Conservation (phyloP, 2,329 filamentous ascomycete species). For the Paecilomyces variotii region DNA sequence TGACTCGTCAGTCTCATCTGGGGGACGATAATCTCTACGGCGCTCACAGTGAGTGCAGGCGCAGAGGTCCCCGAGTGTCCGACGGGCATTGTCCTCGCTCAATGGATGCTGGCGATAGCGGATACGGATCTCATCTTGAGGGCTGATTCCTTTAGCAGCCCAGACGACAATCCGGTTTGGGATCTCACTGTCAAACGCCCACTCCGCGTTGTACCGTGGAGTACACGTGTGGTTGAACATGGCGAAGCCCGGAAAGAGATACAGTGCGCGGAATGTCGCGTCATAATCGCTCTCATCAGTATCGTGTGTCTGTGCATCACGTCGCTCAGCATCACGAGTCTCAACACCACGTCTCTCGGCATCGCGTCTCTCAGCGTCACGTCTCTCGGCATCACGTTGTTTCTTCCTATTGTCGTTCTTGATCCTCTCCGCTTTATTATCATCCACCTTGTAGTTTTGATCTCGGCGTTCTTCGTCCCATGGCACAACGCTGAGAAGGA, state of each 20-base stretch:
- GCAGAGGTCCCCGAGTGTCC: not conserved
- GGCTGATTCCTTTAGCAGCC: constrained; percentile 14
- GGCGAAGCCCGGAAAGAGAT: constrained; percentile 24
- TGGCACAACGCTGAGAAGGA: constrained; percentile 22
- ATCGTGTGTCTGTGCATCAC: no score
- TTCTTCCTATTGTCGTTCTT: not conserved
- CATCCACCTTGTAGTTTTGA: constrained; percentile 1
- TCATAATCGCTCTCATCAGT: constrained; percentile 7
- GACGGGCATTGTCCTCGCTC: not conserved
- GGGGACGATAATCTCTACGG: not conserved
- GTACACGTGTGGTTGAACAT: constrained; percentile 24
- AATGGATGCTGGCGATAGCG: constrained; percentile 8
- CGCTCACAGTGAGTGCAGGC: not conserved
- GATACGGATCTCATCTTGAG: constrained; percentile 19
- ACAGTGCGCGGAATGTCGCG: constrained; percentile 20
- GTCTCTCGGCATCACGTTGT: not conserved
- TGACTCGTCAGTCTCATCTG: not conserved
- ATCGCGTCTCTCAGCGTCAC: no score
- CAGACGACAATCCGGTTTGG: constrained; percentile 24
- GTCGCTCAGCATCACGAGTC: no score
- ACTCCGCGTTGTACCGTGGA: constrained; percentile 17
- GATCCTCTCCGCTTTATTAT: constrained; percentile 5
- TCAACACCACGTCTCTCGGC: not conserved
- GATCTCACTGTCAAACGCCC: constrained; percentile 19
- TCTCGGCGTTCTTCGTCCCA: constrained; percentile 17